Base-by-base conservation (phyloP, 2,329 filamentous ascomycete genomes). In the Alternaria sp. region DNA sequence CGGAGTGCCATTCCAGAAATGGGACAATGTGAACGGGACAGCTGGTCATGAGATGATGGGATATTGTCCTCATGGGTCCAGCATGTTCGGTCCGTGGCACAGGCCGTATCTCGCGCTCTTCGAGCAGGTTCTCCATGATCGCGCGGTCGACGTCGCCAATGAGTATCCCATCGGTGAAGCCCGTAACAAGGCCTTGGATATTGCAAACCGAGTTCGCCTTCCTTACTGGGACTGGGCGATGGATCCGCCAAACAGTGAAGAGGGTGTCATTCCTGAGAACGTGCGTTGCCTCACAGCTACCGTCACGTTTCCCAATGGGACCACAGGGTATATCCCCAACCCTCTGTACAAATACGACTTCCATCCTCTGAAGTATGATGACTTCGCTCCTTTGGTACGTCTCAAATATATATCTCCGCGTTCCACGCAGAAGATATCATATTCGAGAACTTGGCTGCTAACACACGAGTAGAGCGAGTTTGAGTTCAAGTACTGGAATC, bases 171-270 rank as follows among this genome's bases (percentile, higher is more conserved):
- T 45, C n/a, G 75, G 74, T 6, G 58, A 69, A 12, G 61, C 69
- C 53, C 66, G 70, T 45, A 58, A 71, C 28, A 73, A 66, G 28
- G 74, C 74, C n/a, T 63, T 71, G 47, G 49, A 62, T 4, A 58
- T 69, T 20, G 76, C 75, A 2, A 60, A 71, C 23, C 72, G 64
- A 44, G 64, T 77, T 18, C 74, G 77, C 2, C 58, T 78, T n/a
- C 75, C 76, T 9, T 78, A 77, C 62, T 78, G 74, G 75, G 76
- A 79, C 60, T 79, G 76, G 77, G 76, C 75, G 0, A 68, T 73
- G 23, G 60, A 74, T 41, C 72, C 75, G 3, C 55, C 68, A 1
- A 62, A 72, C 28, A 53, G 47, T 11, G 64, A 63, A 6, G 72
- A 76, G 50, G 74, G 73, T 33, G 66, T 65, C 23, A 71, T 78